phyloP scores from a whole-genome alignment of 2,329 filamentous ascomycete genomes.

The Aspergillus flavus region DNA sequence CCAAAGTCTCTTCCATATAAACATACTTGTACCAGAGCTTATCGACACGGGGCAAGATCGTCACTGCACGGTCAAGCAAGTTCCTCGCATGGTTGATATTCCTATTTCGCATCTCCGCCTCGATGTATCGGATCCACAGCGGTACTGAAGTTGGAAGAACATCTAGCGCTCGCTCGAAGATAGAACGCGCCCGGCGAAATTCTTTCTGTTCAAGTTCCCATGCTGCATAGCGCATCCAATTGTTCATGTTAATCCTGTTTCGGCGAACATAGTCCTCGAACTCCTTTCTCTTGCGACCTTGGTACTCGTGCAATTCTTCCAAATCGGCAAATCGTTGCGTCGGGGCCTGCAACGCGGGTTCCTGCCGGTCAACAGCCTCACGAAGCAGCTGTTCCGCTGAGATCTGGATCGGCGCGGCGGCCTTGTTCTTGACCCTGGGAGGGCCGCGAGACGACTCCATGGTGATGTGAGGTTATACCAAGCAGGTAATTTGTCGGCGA shows the following conservation, averaged over 20 bases:
- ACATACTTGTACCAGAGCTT: slow-evolving; percentile 99
- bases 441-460: slow-evolving; percentile 94
- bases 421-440: slow-evolving; percentile 98
- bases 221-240: slow-evolving; percentile 96
- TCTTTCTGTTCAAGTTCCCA: slow-evolving; percentile 99
- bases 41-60: slow-evolving; percentile 84
- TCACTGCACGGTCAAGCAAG: slow-evolving; percentile 90
- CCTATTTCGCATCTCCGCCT: slow-evolving; percentile 91
- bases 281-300: slow-evolving; percentile 92
- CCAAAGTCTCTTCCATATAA: slow-evolving; percentile 97
- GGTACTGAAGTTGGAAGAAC: slow-evolving; percentile 84
- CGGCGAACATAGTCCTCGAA: slow-evolving; percentile 98
- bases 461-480: slow-evolving; percentile 30
- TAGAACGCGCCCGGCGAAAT: slow-evolving; percentile 83
- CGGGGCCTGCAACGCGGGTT: slow-evolving; percentile 81
- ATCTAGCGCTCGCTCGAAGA: slow-evolving; percentile 94
- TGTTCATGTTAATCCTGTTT: slow-evolving; percentile 94
- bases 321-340: slow-evolving; percentile 95
- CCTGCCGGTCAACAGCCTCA: slow-evolving; percentile 95
- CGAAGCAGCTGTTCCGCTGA: slow-evolving; percentile 95
- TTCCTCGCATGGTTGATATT: slow-evolving; percentile 98
- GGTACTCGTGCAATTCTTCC: slow-evolving; percentile 96
- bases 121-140: slow-evolving; percentile 90
- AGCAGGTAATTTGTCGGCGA: neutral
- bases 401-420: slow-evolving; percentile 85